Conservation (phyloP, 768 basidiomycete genomes). For the Collybia nuda region DNA sequence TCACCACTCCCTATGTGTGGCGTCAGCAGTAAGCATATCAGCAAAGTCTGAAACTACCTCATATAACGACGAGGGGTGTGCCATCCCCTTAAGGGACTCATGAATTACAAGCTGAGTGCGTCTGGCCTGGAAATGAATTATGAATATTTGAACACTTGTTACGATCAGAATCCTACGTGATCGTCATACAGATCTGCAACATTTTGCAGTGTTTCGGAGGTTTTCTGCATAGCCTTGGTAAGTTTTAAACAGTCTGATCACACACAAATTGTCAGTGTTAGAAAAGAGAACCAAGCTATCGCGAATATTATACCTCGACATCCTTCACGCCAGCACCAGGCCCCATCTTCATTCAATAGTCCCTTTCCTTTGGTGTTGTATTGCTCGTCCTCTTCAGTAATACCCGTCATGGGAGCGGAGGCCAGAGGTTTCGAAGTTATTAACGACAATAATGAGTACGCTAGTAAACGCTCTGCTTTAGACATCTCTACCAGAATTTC, state of each 20-base stretch:
- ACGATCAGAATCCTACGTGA: constrained; percentile 47
- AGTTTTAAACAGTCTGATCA: constrained; percentile 68
- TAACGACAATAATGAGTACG: constrained; percentile 71
- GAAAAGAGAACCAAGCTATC: not conserved
- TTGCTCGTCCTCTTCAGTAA: constrained; percentile 49
- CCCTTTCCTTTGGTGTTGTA: constrained; percentile 45
- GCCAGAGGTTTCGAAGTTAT: constrained; percentile 68
- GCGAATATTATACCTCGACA: constrained; percentile 53
- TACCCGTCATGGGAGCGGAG: constrained; percentile 44
- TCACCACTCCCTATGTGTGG: constrained; percentile 62
- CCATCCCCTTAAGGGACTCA: constrained; percentile 71
- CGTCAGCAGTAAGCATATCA: not conserved
- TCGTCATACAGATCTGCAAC: constrained; percentile 81
- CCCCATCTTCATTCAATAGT: constrained; percentile 66
- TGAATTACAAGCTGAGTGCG: constrained; percentile 72
- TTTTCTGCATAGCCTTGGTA: constrained; percentile 77
- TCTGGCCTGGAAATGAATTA: constrained; percentile 51
- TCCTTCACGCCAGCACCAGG: constrained; percentile 86
- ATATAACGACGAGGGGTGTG: constrained; percentile 74
- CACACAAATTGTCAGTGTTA: not conserved
- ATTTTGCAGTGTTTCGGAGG: constrained; percentile 68
- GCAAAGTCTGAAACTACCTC: constrained; percentile 39
- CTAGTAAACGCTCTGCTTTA: constrained; percentile 70
- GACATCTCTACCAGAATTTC: constrained; percentile 61
- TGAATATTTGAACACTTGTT: not conserved